phyloP scores from a whole-genome alignment of 2,329 filamentous ascomycete species.

The Aspergillus hortae region DNA sequence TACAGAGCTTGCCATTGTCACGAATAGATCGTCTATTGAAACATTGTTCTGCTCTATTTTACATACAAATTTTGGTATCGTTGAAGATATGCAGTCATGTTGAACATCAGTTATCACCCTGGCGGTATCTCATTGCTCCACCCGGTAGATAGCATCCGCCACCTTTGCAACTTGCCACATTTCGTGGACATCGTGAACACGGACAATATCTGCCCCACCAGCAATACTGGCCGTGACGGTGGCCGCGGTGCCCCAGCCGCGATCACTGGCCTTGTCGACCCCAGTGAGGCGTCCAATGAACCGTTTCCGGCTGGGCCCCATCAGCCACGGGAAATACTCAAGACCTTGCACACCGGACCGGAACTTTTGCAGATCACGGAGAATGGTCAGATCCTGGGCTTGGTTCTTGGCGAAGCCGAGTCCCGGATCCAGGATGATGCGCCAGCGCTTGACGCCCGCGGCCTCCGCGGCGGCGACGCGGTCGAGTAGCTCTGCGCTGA shows the following conservation, averaged over 20 bases:
- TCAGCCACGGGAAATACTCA: slow-evolving; percentile 75
- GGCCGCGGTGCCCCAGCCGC: slow-evolving; percentile 82
- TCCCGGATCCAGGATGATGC: slow-evolving; percentile 90
- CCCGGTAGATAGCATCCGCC: slow-evolving; percentile 86
- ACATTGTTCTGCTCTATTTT: not conserved
- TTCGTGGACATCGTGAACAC: slow-evolving; percentile 85
- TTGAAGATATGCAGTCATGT: slow-evolving; percentile 20
- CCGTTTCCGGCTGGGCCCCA: slow-evolving; percentile 83
- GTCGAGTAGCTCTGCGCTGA: slow-evolving; percentile 64
- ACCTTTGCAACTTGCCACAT: slow-evolving; percentile 83
- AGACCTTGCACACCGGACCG: slow-evolving; percentile 36
- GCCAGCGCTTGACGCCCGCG: slow-evolving; percentile 85
- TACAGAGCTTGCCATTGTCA: no score
- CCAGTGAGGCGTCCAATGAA: slow-evolving; percentile 84
- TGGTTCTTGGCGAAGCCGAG: slow-evolving; percentile 88
- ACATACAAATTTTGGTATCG: slow-evolving; percentile 9
- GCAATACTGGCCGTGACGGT: slow-evolving; percentile 81
- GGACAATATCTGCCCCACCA: slow-evolving; percentile 84
- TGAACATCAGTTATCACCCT: not conserved
- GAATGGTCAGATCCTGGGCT: slow-evolving; percentile 75
- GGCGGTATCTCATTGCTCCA: slow-evolving; percentile 9
- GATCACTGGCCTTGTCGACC: slow-evolving; percentile 64
- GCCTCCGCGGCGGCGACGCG: slow-evolving; percentile 72
- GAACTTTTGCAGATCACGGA: slow-evolving; percentile 65
- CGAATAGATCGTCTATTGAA: no score